Evolutionary conservation across 2,329 filamentous ascomycete species (phyloP), one percentile per base, ranked within the genome.

Genomic region (Arthrobotrys sinensis): DNA sequence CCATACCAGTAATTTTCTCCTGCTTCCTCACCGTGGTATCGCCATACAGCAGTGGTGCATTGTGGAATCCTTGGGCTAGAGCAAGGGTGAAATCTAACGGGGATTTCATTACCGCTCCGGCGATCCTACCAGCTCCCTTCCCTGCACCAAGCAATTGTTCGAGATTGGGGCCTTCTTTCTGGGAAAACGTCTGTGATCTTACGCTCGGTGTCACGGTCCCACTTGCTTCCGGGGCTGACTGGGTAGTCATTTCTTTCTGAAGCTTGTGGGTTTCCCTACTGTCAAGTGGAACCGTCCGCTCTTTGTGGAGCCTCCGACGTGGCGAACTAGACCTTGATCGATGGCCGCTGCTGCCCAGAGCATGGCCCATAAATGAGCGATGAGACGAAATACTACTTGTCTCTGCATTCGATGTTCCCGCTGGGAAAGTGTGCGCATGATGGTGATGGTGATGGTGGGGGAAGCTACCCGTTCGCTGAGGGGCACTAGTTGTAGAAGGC

Each of bases 81-180:
- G 92, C 92, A 48, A 97, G 85, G 46, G 92, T 93, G 80, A 97
- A 91, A 83, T 97, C 93, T 87, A 96, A 91, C 0, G 94, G 94
- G 1, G 91, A 91, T 81, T 92, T 93, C 62, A 72, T 72, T 19
- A 78, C 89, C n/a, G 92, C 90, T 10, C 88, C 88, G 4, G 94
- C 89, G 57, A 96, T 91, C n/a, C 90, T 89, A 21, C 89, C 88
- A 40, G 94, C 88, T 1, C 91, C 90, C 80, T 89, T 91, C 0
- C 89, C 88, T 6, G 92, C 90, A 55, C 89, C 89, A 11, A 92
- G 85, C 1, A 90, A 90, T 28, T 88, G 87, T 16, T 92, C 90
- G 1, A 90, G 73, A 4, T 85, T 83, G 82, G 85, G 79, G 82
- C 83, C 75, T 80, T 82, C 40, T 34, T 16, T 50, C 10, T 19